Evolutionary conservation across 192 early-diverging fungal species (phyloP).

Genomic region (Backusella luteola): DNA sequence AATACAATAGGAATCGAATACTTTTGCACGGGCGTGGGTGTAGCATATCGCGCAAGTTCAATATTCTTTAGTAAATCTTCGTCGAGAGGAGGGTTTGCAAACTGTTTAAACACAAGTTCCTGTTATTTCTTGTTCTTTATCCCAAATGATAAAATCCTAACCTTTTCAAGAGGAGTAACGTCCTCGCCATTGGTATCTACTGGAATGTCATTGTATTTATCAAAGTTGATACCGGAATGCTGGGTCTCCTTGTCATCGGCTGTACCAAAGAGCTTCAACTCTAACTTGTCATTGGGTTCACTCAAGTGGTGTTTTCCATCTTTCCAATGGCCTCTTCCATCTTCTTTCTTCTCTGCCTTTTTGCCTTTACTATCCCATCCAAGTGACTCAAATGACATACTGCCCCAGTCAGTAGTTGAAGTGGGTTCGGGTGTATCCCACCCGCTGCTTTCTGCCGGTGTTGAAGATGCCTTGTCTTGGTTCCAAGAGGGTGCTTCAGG

Average conservation of each 20-base stretch:
- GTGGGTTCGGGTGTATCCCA: not conserved
- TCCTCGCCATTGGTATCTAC: slow-evolving; percentile 62
- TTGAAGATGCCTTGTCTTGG: not conserved
- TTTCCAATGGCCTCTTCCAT: slow-evolving; percentile 19
- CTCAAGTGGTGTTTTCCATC: slow-evolving; percentile 11
- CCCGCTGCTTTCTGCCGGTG: not conserved
- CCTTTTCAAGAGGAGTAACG: slow-evolving; percentile 48
- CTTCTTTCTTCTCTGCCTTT: slow-evolving; percentile 9
- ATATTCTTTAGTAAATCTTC: slow-evolving; percentile 77
- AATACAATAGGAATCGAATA: slow-evolving; percentile 58
- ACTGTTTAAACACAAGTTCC: slow-evolving; percentile 41
- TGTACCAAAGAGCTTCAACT: slow-evolving; percentile 58
- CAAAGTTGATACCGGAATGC: slow-evolving; percentile 77
- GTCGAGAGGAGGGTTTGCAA: slow-evolving; percentile 67
- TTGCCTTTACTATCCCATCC: slow-evolving; percentile 7
- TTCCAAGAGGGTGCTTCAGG: not conserved
- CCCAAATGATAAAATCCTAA: slow-evolving; percentile 12
- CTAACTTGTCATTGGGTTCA: slow-evolving; percentile 46
- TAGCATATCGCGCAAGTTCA: slow-evolving; percentile 56
- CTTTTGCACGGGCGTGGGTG: slow-evolving; percentile 78
- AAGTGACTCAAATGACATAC: slow-evolving; percentile 4
- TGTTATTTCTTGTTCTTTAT: not conserved
- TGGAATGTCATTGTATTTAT: slow-evolving; percentile 72
- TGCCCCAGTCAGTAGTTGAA: not conserved
- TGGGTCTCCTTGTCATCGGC: slow-evolving; percentile 36